Percentiles rank a stretch among this genome's conserved stretches.
Conservation (phyloP, 2,329 filamentous ascomycete genomes). For the Penicillium olsonii region DNA sequence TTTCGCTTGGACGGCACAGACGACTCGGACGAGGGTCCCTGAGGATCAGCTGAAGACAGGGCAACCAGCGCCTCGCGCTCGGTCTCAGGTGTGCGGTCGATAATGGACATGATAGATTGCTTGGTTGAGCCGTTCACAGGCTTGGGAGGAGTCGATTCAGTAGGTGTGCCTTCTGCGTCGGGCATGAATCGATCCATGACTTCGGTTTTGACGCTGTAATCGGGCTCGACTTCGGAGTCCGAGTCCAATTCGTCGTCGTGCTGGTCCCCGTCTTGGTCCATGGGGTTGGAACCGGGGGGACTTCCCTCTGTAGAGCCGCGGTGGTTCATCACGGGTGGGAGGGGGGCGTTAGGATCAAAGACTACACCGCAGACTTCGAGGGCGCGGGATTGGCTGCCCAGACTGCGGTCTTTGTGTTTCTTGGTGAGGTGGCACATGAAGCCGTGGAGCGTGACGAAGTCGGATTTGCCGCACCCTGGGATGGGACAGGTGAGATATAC, state of each 20-base stretch:
- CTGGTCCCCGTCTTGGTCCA: slow-evolving; percentile 33
- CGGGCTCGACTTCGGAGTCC: slow-evolving; percentile 27
- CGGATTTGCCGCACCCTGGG: slow-evolving; percentile 40
- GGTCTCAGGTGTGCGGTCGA: slow-evolving; percentile 35
- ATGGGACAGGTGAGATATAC: slow-evolving; percentile 44
- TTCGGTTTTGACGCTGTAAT: slow-evolving; percentile 35
- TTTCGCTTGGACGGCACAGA: slow-evolving; percentile 24
- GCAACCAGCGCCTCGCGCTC: slow-evolving; percentile 26
- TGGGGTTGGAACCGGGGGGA: slow-evolving; percentile 30
- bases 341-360: slow-evolving; percentile 39
- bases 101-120: slow-evolving; percentile 43
- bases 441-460: slow-evolving; percentile 44
- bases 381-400: slow-evolving; percentile 43
- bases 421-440: slow-evolving; percentile 47
- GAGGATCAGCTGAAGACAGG: slow-evolving; percentile 25
- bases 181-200: slow-evolving; percentile 24
- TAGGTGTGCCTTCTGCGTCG: slow-evolving; percentile 12
- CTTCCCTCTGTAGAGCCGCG: slow-evolving; percentile 41
- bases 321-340: slow-evolving; percentile 35
- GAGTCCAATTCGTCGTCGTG: slow-evolving; percentile 36
- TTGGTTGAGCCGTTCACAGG: slow-evolving; percentile 35
- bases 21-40: slow-evolving; percentile 19
- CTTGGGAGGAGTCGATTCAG: slow-evolving; percentile 17
- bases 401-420: slow-evolving; percentile 43
- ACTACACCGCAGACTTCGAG: slow-evolving; percentile 43